Evolutionary conservation across 2,329 filamentous ascomycete species (phyloP), one percentile per base, ranked within the genome.

Genomic region (Neurospora crassa): DNA sequence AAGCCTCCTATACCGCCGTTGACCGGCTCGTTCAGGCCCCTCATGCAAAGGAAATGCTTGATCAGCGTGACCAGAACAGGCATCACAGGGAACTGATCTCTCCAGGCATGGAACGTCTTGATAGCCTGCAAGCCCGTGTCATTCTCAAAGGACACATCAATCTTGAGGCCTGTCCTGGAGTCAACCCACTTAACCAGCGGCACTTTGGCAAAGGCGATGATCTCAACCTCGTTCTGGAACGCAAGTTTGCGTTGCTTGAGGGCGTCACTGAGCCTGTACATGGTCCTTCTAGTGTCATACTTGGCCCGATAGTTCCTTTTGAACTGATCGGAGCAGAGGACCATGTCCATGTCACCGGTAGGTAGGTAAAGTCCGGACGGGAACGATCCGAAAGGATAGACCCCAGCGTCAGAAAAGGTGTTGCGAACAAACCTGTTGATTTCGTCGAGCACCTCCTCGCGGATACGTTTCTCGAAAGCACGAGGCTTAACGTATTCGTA

Each of bases 61-160:
- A 99, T 87, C 37, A 98, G 79, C 0, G 93, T 91, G 45, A 97
- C 93, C 34, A 99, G 83, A 53, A 92, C 88, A 0, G 93, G 92
- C 92, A 98, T 94, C 10, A 90, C 89, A 0, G 95, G 94, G 74
- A 91, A 97, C 70, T 90, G 83, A 16, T 84, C 76, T 80, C 92
- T 94, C 96, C 96, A 99, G 0, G 83, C 80, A 70, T 89, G 81
- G 79, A 97, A 97, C 0, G 93, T 97, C 20, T 89, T 83, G 77
- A 96, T 91, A 2, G 96, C 95, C 20, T 87, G 82, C 11, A 97
- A 83, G 12, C 96, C 96, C 59, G 91, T 92, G 43, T 90, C 82
- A 78, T 97, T 98, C 81, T 99, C 95, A 78, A 99, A 97, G 0
- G 94, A 98, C 14, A 99, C 87, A 79, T 99, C 96, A 14, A 98